Evolutionary conservation across 2,329 filamentous ascomycete species (phyloP), one percentile per base, ranked within the genome.

Genomic region (Hymenoscyphus salicellus): DNA sequence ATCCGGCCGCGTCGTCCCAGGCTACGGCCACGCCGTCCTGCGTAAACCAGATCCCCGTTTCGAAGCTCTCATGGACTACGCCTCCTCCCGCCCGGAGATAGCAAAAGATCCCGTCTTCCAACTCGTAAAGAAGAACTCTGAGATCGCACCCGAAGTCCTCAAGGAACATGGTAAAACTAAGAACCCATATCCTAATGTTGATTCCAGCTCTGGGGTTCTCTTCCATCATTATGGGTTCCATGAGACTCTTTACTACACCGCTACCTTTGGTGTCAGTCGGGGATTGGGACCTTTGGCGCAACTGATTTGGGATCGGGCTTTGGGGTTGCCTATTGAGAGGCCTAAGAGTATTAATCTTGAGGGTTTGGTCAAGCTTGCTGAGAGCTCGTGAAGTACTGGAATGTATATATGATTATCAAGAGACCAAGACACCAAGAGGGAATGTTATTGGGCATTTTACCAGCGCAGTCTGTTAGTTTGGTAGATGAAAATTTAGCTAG

Each of bases 171-270:
- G 95, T 78, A 98, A 97, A 89, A 97, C 93, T 71, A 96, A 96
- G 85, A 97, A 97, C 81, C 93, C 95, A 1, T 96, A 94, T 80
- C 95, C 95, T 69, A 99, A 99, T 77, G 95, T 99, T 67, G 95
- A 99, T 79, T 93, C 90, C 58, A 89, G 87, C 68, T 97, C 93
- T 0, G 95, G 95, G 69, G 93, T 98, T 5, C 84, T 99, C 58
- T 98, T 99, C 87, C 89, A 98, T 80, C 93, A 98, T 82, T 99
- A 97, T 77, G 95, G 94, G 65, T 97, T 99, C 87, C 90, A 91
- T 77, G 92, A 98, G 82, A 97, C 94, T 0, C 84, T 98, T 11
- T 99, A 98, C 83, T 99, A 98, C 82, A 89, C 87, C 3, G 87
- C 86, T 65, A 89, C 87, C 0, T 90, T 90, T 69, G 88, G 87